These are phyloP conservation scores for Calonectria honghensis DNA, from an alignment of 2,329 filamentous ascomycete genomes.

Conservation along the genomic window DNA sequence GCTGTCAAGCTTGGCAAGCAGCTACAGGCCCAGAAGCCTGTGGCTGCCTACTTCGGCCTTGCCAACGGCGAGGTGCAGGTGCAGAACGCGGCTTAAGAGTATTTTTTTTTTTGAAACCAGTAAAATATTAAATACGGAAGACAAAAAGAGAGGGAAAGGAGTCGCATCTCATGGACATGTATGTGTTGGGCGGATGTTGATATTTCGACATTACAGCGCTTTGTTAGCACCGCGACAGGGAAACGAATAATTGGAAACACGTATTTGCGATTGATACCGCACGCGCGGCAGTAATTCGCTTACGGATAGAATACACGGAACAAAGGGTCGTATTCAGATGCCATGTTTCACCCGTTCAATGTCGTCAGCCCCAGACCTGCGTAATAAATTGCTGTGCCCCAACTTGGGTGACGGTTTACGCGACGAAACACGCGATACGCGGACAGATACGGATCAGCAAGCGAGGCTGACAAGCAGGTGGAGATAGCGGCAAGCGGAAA, in stretches of 20 bases:
- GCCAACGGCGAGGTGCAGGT: slow-evolving; percentile 79
- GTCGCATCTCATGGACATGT: slow-evolving; percentile 3
- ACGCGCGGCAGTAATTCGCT: neutral
- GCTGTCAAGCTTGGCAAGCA: slow-evolving; percentile 71
- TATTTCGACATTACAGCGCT: slow-evolving; percentile 7
- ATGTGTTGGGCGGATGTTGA: neutral
- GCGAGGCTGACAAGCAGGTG: neutral
- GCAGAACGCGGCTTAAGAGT: slow-evolving; percentile 53
- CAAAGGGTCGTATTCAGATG: neutral
- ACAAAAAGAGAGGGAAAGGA: slow-evolving; percentile 7
- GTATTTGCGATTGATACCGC: neutral
- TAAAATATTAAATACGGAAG: slow-evolving; percentile 16
- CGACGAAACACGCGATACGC: neutral
- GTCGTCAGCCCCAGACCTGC: neutral
- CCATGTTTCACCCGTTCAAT: neutral
- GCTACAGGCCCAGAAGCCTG: slow-evolving; percentile 88
- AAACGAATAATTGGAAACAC: neutral
- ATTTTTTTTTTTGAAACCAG: neutral
- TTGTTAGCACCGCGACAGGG: neutral
- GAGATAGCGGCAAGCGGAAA: neutral
- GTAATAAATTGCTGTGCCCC: neutral
- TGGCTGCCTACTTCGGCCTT: slow-evolving; percentile 97
- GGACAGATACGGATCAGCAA: neutral
- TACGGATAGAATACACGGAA: slow-evolving; percentile 3
- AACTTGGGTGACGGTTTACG: neutral